Evolutionary conservation across 352 stramenopile genomes (phyloP).

Genomic region (Phytophthora tubulina): DNA sequence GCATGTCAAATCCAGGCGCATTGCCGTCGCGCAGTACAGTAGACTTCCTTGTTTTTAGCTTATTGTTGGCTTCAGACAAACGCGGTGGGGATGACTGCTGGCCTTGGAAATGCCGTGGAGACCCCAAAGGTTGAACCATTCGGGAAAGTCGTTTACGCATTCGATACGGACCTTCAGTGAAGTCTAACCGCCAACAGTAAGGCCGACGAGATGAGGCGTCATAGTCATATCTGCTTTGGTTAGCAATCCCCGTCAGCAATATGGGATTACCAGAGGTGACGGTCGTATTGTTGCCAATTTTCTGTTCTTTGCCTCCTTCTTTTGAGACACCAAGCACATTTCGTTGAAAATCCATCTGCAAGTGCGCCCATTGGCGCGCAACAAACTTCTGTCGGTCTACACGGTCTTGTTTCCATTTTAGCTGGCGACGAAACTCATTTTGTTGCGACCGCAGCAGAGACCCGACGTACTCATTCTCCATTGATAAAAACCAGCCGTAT

Average conservation of each 20-base stretch:
- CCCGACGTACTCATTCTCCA: conserved; percentile 48
- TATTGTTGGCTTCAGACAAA: background rate
- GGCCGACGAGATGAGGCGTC: background rate
- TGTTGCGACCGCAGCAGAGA: conserved; percentile 55
- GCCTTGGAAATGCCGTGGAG: conserved; percentile 20
- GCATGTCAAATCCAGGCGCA: background rate
- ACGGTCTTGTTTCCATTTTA: conserved; percentile 75
- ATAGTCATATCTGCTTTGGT: conserved; percentile 25
- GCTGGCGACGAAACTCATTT: conserved; percentile 62
- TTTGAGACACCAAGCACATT: conserved; percentile 14
- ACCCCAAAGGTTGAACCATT: conserved; percentile 25
- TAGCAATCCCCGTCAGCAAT: conserved; percentile 24
- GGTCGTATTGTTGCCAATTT: background rate
- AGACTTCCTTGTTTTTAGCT: conserved; percentile 1
- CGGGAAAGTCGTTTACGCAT: conserved; percentile 68
- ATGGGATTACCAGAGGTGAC: conserved; percentile 1
- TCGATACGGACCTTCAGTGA: conserved; percentile 70
- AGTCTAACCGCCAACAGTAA: conserved; percentile 57
- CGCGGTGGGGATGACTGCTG: conserved; percentile 11
- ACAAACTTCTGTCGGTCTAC: conserved; percentile 77
- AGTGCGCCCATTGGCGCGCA: conserved; percentile 57
- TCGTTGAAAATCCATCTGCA: conserved; percentile 38
- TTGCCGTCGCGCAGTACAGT: background rate
- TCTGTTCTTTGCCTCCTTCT: background rate
- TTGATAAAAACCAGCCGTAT: conserved; percentile 55